Evolutionary conservation across 495 filamentous ascomycete species (phyloP).

Genomic region (Tuber melanosporum): DNA sequence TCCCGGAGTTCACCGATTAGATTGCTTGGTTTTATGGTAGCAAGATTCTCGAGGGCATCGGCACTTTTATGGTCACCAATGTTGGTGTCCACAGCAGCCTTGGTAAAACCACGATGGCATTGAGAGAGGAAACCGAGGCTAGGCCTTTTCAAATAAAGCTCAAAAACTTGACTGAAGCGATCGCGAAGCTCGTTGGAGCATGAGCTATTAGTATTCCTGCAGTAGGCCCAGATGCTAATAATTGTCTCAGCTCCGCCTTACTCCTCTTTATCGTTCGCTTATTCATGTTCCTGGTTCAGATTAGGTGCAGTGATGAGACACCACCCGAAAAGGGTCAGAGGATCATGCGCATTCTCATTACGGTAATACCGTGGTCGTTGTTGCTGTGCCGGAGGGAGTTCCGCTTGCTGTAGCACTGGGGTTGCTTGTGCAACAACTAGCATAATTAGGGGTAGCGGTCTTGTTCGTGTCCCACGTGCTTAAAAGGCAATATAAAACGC

Average conservation of each 20-base stretch:
- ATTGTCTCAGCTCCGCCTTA: slow-evolving; percentile 50
- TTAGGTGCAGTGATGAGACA: slow-evolving; percentile 47
- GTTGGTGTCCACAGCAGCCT: slow-evolving; percentile 65
- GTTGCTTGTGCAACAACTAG: slow-evolving; percentile 72
- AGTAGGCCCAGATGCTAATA: slow-evolving; percentile 40
- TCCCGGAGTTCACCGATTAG: slow-evolving; percentile 50
- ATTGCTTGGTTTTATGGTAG: slow-evolving; percentile 72
- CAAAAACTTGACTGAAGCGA: slow-evolving; percentile 66
- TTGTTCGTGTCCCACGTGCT: slow-evolving; percentile 66
- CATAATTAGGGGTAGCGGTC: slow-evolving; percentile 74
- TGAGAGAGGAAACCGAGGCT: slow-evolving; percentile 67
- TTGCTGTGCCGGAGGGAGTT: slow-evolving; percentile 76
- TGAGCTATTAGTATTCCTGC: slow-evolving; percentile 42
- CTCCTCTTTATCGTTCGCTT: slow-evolving; percentile 68
- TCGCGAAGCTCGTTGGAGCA: slow-evolving; percentile 66
- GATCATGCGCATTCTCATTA: slow-evolving; percentile 75
- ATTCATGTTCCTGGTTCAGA: slow-evolving; percentile 64
- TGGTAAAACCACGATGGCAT: slow-evolving; percentile 79
- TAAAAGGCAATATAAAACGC: slow-evolving; percentile 87
- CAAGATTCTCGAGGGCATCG: slow-evolving; percentile 75
- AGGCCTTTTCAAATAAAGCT: slow-evolving; percentile 74
- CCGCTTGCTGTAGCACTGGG: slow-evolving; percentile 76
- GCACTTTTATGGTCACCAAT: slow-evolving; percentile 69
- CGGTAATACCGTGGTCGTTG: slow-evolving; percentile 72
- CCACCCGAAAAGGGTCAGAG: slow-evolving; percentile 61